phyloP scores from a whole-genome alignment of 306 rosid genomes.

The Astragalus glycyphyllos region DNA sequence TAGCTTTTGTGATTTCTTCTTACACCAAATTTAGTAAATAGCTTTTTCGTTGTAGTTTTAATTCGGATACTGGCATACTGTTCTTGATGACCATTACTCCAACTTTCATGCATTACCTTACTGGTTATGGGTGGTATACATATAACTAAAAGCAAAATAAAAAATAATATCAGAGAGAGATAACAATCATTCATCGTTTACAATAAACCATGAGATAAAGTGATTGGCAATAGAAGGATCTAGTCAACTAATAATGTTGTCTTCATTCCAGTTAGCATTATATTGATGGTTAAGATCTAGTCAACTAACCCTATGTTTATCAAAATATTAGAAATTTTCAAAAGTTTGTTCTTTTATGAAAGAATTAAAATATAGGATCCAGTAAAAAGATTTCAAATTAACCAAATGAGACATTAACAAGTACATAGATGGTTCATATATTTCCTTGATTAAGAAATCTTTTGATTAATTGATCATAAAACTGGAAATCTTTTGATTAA shows the following conservation, averaged over 20 bases:
- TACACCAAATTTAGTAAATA: slow-evolving; percentile 6
- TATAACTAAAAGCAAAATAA: neutral
- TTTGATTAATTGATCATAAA: slow-evolving; percentile 19
- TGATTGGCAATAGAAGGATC: neutral
- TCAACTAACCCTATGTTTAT: too few relatives aligned
- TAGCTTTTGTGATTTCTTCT: slow-evolving; percentile 17
- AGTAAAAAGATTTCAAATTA: too few relatives aligned
- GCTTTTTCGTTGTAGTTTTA: neutral
- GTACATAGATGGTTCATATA: neutral
- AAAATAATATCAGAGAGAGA: neutral
- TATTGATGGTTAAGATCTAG: neutral
- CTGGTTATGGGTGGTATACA: neutral
- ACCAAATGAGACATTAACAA: slow-evolving; percentile 4
- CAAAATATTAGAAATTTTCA: too few relatives aligned
- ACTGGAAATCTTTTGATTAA: too few relatives aligned
- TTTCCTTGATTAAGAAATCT: neutral
- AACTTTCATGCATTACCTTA: neutral
- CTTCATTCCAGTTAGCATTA: neutral
- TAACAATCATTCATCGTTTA: neutral
- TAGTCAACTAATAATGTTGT: neutral
- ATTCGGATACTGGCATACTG: neutral
- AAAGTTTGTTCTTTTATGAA: too few relatives aligned
- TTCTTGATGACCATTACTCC: neutral
- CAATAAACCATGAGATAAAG: neutral
- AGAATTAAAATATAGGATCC: too few relatives aligned